Evolutionary conservation across 805 yeast genomes (phyloP).

Genomic region (Scheffersomyces stipitis): DNA sequence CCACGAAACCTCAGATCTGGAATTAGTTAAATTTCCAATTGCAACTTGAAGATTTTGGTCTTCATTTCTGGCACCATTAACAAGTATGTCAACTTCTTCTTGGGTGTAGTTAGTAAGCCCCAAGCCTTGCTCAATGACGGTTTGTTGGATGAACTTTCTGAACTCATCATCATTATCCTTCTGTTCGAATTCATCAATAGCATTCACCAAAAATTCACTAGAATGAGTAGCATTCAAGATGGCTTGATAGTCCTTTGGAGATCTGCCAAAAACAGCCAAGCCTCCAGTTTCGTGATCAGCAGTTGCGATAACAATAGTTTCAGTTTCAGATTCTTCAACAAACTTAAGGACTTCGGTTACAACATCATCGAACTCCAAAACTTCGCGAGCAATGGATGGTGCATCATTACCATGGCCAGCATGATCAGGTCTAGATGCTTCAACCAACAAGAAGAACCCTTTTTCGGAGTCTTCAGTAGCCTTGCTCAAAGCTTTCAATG

Average conservation of each 20-base stretch:
- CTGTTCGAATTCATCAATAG: slow-evolving; percentile 38
- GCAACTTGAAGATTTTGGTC: slow-evolving; percentile 51
- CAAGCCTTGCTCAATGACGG: slow-evolving; percentile 56
- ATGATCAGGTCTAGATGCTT: slow-evolving; percentile 91
- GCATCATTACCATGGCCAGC: slow-evolving; percentile 93
- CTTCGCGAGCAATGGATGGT: slow-evolving; percentile 88
- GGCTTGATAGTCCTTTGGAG: slow-evolving; percentile 61
- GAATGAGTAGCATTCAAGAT: slow-evolving; percentile 67
- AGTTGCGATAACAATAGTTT: slow-evolving; percentile 74
- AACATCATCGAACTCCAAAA: slow-evolving; percentile 78
- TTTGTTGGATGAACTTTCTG: slow-evolving; percentile 46
- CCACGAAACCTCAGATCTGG: slow-evolving; percentile 86
- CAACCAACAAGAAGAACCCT: slow-evolving; percentile 81
- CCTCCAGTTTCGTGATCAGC: slow-evolving; percentile 97
- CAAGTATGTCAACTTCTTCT: slow-evolving; percentile 42
- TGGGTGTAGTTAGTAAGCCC: slow-evolving; percentile 59
- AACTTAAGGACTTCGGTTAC: slow-evolving; percentile 69
- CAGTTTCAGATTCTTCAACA: slow-evolving; percentile 65
- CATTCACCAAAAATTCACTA: slow-evolving; percentile 62
- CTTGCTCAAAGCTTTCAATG: slow-evolving; percentile 60
- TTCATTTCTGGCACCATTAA: slow-evolving; percentile 3
- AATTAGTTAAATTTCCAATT: slow-evolving; percentile 55
- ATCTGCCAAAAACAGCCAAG: slow-evolving; percentile 74
- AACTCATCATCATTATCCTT: slow-evolving; percentile 18
- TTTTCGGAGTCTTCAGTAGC: slow-evolving; percentile 72